Evolutionary conservation across 495 filamentous ascomycete genomes (phyloP), one percentile per base, ranked within the genome.

Genomic region (Sabuloglossum arenarium): DNA sequence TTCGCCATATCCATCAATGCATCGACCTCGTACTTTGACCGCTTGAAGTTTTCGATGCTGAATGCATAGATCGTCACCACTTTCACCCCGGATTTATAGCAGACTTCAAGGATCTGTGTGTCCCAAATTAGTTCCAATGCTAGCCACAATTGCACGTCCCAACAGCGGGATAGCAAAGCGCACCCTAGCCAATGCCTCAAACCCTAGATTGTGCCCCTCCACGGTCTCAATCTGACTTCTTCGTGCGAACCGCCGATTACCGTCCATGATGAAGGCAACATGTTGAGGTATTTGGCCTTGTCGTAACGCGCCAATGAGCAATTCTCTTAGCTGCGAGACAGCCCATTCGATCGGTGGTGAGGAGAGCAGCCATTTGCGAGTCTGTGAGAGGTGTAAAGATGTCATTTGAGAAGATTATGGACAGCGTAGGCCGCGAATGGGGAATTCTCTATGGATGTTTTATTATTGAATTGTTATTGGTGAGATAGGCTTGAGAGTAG

Each of bases 261-360:
- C 91, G 67, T 98, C 91, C 93, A 97, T 97, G 56, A 95, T 88
- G 63, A 98, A 97, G 6, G 91, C 91, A 54, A 98, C 79, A 79
- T 98, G 91, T 60, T 82, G 79, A 14, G 91, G 91, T 52, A 98
- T 80, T 8, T 89, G 86, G 3, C 93, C 91, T 68, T 95, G 88
- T 56, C 79, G 81, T 31, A 97, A 70, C 21, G 88, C 84, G 54
- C 86, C 86, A 63, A 97, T 86, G 55, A 97, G 75, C 55, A 93
- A 70, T 60, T 88, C 81, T 60, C 86, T 81, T 11, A 89, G 68
- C 58, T 77, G 75, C 30, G 73, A 76, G 34, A 88, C 74, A 12
- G 73, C 77, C 77, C 85, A 94, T 75, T 94, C 88, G 55, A 84
- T 79, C 4, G 90, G 91, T 1, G 91, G 91, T 29, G 87, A 94